These are phyloP conservation scores for Sistotremastrum suecicum DNA, from an alignment of 768 basidiomycete species.

Conservation along the genomic window DNA sequence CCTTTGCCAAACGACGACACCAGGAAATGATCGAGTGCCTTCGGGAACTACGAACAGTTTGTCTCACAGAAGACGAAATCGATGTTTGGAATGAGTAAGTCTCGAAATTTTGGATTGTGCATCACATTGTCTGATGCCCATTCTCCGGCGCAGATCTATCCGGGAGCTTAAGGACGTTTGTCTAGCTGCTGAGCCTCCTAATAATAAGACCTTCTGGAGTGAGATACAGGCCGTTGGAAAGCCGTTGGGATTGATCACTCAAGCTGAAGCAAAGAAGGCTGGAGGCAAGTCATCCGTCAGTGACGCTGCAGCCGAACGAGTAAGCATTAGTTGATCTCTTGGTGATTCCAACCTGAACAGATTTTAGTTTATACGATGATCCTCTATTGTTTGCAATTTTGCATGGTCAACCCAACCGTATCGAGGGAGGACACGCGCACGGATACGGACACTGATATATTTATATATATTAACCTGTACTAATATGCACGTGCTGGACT, in stretches of 20 bases:
- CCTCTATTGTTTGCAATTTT: no score
- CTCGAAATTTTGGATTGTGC: background rate
- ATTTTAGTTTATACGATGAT: no score
- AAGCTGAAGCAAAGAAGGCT: constrained; percentile 42
- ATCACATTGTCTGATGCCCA: background rate
- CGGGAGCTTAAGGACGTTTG: constrained; percentile 44
- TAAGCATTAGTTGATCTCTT: constrained; percentile 15
- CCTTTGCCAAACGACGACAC: constrained; percentile 55
- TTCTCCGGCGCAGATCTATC: constrained; percentile 36
- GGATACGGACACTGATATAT: no score
- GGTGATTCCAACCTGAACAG: no score
- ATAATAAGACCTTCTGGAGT: constrained; percentile 58
- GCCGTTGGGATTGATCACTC: constrained; percentile 44
- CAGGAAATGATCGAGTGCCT: constrained; percentile 66
- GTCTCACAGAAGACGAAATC: constrained; percentile 67
- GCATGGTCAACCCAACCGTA: no score
- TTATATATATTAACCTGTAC: no score
- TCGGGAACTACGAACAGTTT: constrained; percentile 48
- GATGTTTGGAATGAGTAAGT: constrained; percentile 67
- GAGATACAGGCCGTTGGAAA: constrained; percentile 31
- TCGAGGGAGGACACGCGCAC: no score
- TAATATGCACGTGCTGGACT: background rate
- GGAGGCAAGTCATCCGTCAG: constrained; percentile 44
- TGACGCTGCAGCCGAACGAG: constrained; percentile 40
- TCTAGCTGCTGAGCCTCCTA: constrained; percentile 25